Conservation (phyloP, 2,329 filamentous ascomycete genomes). For the Ophiosphaerella narmari region DNA sequence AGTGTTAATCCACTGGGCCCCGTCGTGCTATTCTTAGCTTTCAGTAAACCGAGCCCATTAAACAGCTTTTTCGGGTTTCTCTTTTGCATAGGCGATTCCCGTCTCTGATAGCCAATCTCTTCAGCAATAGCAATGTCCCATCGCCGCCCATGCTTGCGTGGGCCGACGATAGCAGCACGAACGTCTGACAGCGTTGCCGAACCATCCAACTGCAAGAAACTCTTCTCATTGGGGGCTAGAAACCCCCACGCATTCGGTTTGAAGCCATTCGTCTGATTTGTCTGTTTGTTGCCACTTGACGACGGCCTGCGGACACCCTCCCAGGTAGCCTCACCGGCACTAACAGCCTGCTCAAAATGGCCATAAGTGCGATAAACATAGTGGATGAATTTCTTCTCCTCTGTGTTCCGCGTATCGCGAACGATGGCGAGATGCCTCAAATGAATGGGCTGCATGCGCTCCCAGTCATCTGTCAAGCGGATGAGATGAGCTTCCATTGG, state of each 20-base stretch:
- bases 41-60: neutral
- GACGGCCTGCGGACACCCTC: slow-evolving; percentile 53
- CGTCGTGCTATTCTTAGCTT: neutral
- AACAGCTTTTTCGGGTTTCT: neutral
- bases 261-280: slow-evolving; percentile 9
- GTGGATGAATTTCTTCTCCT: slow-evolving; percentile 50
- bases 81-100: slow-evolving; percentile 8
- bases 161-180: slow-evolving; percentile 23
- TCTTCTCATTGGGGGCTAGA: slow-evolving; percentile 14
- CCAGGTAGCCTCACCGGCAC: slow-evolving; percentile 56
- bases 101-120: slow-evolving; percentile 27
- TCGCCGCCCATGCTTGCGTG: slow-evolving; percentile 19
- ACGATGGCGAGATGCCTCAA: slow-evolving; percentile 62
- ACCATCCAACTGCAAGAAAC: slow-evolving; percentile 27
- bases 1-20: slow-evolving; percentile 17
- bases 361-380: slow-evolving; percentile 61
- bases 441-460: slow-evolving; percentile 62
- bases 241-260: slow-evolving; percentile 41
- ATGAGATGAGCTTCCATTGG: slow-evolving; percentile 59
- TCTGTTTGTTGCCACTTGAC: slow-evolving; percentile 15
- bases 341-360: slow-evolving; percentile 60
- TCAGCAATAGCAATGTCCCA: slow-evolving; percentile 34
- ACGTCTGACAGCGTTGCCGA: slow-evolving; percentile 33
- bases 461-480: slow-evolving; percentile 61
- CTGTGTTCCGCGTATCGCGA: slow-evolving; percentile 56